These are phyloP conservation scores for Lolium rigidum DNA, from an alignment of 176 grass and related monocot species.

Conservation along the genomic window DNA sequence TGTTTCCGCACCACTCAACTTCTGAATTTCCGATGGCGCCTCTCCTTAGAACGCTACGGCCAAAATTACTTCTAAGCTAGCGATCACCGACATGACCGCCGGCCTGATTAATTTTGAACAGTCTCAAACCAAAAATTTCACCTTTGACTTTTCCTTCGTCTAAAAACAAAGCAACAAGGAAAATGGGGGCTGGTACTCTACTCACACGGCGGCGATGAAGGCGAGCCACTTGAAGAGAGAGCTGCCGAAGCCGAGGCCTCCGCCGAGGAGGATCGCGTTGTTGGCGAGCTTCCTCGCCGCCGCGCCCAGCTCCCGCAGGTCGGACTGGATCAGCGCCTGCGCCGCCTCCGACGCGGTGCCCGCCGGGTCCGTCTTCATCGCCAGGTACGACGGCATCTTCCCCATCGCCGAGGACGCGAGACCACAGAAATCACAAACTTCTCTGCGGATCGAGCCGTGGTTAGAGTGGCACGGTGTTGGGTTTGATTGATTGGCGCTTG, in stretches of 20 bases:
- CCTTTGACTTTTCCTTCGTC: not conserved
- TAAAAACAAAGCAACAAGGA: too few relatives aligned
- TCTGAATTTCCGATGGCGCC: not conserved
- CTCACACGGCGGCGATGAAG: conserved; percentile 77
- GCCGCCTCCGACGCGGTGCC: conserved; percentile 40
- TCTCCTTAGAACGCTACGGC: not conserved
- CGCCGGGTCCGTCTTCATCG: conserved; percentile 63
- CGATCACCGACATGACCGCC: not conserved
- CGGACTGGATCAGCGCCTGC: conserved; percentile 68
- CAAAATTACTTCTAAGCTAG: not conserved
- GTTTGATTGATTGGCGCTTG: not conserved
- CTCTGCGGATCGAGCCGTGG: not conserved
- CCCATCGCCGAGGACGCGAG: conserved; percentile 28
- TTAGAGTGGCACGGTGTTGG: not conserved
- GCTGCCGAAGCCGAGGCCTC: conserved; percentile 68
- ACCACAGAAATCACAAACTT: not conserved
- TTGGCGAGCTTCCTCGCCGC: conserved; percentile 75
- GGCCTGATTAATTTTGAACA: not conserved
- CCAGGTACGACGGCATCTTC: conserved; percentile 45
- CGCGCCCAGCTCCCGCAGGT: conserved; percentile 70
- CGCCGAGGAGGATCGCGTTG: conserved; percentile 69
- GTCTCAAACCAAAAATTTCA: not conserved
- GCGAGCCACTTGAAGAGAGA: conserved; percentile 81
- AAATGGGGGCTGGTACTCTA: not conserved
- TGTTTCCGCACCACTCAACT: not conserved